Evolutionary conservation across 78 protist species (phyloP), one percentile per base, ranked within the genome.

Genomic region (Paratrimastix pyriformis): DNA sequence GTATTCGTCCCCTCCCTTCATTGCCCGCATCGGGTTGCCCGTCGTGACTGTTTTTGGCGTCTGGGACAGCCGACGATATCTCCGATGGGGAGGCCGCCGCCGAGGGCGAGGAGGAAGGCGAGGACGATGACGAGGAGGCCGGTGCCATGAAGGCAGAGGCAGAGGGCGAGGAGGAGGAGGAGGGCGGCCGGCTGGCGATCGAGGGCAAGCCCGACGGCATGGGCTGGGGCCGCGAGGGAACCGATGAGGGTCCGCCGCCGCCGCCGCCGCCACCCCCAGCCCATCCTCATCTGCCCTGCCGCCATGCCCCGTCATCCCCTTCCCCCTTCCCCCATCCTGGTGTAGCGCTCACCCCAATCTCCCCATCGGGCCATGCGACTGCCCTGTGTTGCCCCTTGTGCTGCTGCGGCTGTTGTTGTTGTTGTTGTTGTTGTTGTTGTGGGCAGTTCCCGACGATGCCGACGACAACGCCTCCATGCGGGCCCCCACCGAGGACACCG

Each of bases 401-500:
- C 5, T 3, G 35, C 59, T 74, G 38, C 57, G 74, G 44, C 66
- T 21, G 8, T 60, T 60, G 42, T 21, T 9, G 30, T 29, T 11
- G 13, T 32, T 32, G 37, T 60, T 30, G 30, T 32, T 60, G 8
- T 24, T 24, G 24, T 8, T 24, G 15, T 60, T 13, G 5, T 5
- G 9, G 32, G 33, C 62, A 9, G 33, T 8, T 6, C 37, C 46
- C 35, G 79, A 9, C 43, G 26, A 6, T 46, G 33, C 30, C 80
- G 76, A 55, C 1, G 8, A 39, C 72, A 52, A 42, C 39, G 65
- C 11, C 13, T 69, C n/a, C 26, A 2, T 35, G 1, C 52, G 70
- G 38, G 90, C 80, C 74, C 96, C 97, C 58, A 95, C 91, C 65
- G 94, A 91, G 71, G 83, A 90, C 24, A 45, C n/a, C 7, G 9